Percentiles rank a stretch among this genome's conserved stretches.
Evolutionary conservation across 805 yeast species (phyloP).

Genomic region (Monosporozyma aerobia): DNA sequence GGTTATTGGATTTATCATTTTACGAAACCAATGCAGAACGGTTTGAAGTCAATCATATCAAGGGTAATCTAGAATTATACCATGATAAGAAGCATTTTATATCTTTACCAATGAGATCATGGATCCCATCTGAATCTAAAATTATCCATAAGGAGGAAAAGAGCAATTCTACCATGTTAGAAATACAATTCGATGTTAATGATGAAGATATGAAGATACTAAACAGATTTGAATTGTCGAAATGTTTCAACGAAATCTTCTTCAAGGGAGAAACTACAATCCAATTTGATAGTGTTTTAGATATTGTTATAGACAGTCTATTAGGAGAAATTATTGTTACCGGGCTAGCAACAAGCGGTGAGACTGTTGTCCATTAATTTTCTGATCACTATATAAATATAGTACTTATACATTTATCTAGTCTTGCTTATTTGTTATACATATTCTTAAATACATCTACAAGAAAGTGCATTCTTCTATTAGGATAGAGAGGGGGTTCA

Average conservation of each 20-base stretch:
- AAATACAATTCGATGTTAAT: conserved; percentile 33
- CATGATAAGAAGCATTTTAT: conserved; percentile 36
- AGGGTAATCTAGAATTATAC: conserved; percentile 35
- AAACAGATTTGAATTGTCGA: conserved; percentile 34
- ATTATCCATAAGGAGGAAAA: conserved; percentile 16
- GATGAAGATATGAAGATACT: conserved; percentile 36
- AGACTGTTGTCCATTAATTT: conserved; percentile 15
- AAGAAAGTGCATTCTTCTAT: too few species aligned
- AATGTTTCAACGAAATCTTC: conserved; percentile 36
- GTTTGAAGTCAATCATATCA: conserved; percentile 30
- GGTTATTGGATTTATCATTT: conserved; percentile 28
- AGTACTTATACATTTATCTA: not conserved
- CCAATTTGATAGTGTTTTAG: conserved; percentile 16
- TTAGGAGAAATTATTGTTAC: conserved; percentile 23
- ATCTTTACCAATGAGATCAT: conserved; percentile 34
- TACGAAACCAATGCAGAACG: conserved; percentile 17
- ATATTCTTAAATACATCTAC: not conserved
- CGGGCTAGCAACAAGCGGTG: conserved; percentile 22
- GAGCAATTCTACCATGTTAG: conserved; percentile 22
- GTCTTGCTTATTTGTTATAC: not conserved
- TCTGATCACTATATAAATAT: not conserved
- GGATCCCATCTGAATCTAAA: conserved; percentile 38
- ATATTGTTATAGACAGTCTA: conserved; percentile 17
- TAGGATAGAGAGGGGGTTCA: too few species aligned
- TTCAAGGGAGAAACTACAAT: conserved; percentile 32